A percentile compares a stretch with the other conserved stretches of the same genome.
Conservation (phyloP, 139 green algal genomes). For the Pseudopediastrum boryanum region DNA sequence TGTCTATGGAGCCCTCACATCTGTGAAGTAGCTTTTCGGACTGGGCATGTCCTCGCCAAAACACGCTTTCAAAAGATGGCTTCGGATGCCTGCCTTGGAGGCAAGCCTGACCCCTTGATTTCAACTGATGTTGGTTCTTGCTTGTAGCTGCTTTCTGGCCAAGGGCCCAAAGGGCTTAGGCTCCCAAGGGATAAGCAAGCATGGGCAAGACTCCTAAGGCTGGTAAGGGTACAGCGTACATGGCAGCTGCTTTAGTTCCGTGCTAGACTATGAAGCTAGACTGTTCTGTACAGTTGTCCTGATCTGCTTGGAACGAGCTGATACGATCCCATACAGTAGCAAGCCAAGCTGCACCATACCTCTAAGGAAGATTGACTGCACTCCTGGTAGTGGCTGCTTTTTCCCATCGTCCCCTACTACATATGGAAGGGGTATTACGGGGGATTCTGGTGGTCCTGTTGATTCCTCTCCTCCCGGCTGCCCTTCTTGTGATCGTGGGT, state of each 20-base stretch:
- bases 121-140: too few species aligned
- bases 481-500: not conserved
- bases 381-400: slow-evolving; percentile 47
- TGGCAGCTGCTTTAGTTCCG: not conserved
- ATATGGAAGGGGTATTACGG: slow-evolving; percentile 48
- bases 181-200: too few species aligned
- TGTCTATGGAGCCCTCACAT: too few species aligned
- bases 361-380: slow-evolving; percentile 65
- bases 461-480: not conserved
- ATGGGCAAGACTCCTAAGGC: too few species aligned
- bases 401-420: slow-evolving; percentile 47
- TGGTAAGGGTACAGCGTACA: not conserved
- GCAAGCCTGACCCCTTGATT: too few species aligned
- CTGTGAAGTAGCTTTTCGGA: too few species aligned
- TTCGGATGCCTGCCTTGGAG: too few species aligned
- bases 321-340: slow-evolving; percentile 40
- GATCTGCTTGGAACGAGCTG: slow-evolving; percentile 38
- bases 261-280: not conserved
- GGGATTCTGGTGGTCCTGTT: not conserved
- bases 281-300: not conserved
- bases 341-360: slow-evolving; percentile 4
- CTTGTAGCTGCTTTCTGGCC: too few species aligned
- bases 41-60: too few species aligned
- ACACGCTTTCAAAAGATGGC: too few species aligned
- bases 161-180: too few species aligned